These are phyloP conservation scores for Plasmodium chabaudi DNA, from an alignment of 169 alveolate genomes.

Conservation along the genomic window DNA sequence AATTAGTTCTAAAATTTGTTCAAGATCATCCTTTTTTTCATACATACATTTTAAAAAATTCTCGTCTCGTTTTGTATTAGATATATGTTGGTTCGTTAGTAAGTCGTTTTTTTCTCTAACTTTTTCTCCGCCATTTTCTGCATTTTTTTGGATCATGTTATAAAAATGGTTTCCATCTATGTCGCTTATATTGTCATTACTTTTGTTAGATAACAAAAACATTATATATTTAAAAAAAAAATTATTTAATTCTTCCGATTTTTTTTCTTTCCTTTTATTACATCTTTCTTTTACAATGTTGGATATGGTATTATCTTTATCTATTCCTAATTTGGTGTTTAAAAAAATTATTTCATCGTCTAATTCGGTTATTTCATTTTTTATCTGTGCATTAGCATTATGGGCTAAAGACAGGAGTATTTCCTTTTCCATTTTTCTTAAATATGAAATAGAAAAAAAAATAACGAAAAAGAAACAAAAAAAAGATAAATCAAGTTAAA, in stretches of 20 bases:
- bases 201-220: constrained; percentile 19
- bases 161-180: not conserved
- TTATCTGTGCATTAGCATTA: constrained; percentile 49
- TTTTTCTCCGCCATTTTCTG: too few relatives aligned
- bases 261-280: constrained; percentile 12
- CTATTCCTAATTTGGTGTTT: constrained; percentile 6
- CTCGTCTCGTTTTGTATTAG: constrained; percentile 1
- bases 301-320: not conserved
- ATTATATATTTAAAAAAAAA: constrained; percentile 33
- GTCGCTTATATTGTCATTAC: not conserved
- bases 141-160: too few relatives aligned
- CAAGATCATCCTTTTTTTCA: constrained; percentile 21
- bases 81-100: not conserved
- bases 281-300: constrained; percentile 17
- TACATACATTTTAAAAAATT: constrained; percentile 14
- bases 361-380: constrained; percentile 30
- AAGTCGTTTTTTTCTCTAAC: not conserved
- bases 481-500: not conserved
- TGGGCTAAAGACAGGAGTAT: constrained; percentile 40
- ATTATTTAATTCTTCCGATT: constrained; percentile 28
- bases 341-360: constrained; percentile 40
- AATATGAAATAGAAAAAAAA: constrained; percentile 6
- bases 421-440: constrained; percentile 37
- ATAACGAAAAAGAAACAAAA: not conserved
- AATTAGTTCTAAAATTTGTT: constrained; percentile 16